A percentile compares a stretch with the other conserved stretches of the same genome.
Evolutionary conservation across 208 protist species (phyloP).

Genomic region (Crithidia acanthocephali): DNA sequence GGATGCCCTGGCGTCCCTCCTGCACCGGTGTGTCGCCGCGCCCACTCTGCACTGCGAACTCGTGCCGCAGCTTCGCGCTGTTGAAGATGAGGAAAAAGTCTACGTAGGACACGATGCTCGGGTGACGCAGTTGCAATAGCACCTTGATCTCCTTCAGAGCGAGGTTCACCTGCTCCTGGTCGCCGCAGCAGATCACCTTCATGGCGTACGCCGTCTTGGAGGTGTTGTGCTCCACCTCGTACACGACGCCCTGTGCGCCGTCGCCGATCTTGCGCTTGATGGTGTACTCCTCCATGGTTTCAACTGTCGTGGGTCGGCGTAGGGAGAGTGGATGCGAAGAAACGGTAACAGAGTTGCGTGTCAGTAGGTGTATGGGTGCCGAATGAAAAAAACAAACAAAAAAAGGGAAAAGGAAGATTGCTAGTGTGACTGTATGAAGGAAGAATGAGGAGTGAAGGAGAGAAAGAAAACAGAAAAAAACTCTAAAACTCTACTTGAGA

Average conservation of each 20-base stretch:
- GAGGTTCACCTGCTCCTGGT: conserved; percentile 68
- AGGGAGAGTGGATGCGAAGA: neutral
- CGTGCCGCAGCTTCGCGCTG: conserved; percentile 48
- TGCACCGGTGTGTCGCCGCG: conserved; percentile 12
- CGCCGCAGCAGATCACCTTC: conserved; percentile 82
- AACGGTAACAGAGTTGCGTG: neutral
- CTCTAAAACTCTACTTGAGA: neutral
- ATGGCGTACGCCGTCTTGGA: conserved; percentile 71
- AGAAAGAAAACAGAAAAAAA: conserved; percentile 8
- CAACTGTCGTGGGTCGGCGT: too few species aligned
- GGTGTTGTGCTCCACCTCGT: conserved; percentile 59
- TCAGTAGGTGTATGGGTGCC: neutral
- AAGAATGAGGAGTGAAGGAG: conserved; percentile 23
- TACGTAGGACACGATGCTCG: conserved; percentile 82
- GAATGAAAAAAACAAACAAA: conserved; percentile 22
- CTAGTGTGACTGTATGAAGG: neutral
- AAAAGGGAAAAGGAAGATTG: neutral
- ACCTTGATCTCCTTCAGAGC: conserved; percentile 91
- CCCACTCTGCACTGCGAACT: conserved; percentile 44
- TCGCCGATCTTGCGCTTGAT: conserved; percentile 68
- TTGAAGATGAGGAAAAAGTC: conserved; percentile 91
- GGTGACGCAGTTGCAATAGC: conserved; percentile 77
- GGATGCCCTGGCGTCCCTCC: conserved; percentile 2
- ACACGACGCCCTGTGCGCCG: conserved; percentile 85
- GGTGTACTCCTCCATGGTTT: conserved; percentile 86